Conservation (phyloP, 2,329 filamentous ascomycete genomes). For the Venturia pyrina region DNA sequence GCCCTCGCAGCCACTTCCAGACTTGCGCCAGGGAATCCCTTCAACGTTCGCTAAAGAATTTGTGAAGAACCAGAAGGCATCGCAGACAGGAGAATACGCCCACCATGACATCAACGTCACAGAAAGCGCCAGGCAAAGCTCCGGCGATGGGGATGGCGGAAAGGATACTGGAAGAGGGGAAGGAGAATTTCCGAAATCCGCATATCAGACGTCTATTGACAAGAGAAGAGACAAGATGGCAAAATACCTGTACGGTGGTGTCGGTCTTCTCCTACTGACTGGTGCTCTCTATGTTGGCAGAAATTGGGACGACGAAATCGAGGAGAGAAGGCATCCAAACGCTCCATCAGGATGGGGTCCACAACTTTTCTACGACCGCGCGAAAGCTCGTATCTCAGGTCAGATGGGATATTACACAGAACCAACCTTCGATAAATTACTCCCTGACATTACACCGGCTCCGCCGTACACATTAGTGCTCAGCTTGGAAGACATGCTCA, state of each 20-base stretch:
- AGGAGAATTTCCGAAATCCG: conserved; percentile 61
- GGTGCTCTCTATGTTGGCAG: conserved; percentile 70
- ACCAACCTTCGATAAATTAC: conserved; percentile 84
- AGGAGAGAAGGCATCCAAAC: conserved; percentile 57
- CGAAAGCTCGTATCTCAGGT: conserved; percentile 62
- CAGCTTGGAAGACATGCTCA: conserved; percentile 83
- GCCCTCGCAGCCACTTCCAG: conserved; percentile 53
- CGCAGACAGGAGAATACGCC: conserved; percentile 2
- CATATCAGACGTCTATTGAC: conserved; percentile 86
- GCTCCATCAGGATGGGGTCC: conserved; percentile 72
- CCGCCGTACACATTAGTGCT: conserved; percentile 89
- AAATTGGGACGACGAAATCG: conserved; percentile 71
- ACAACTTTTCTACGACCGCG: conserved; percentile 69
- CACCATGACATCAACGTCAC: conserved; percentile 14
- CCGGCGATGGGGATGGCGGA: conserved; percentile 39
- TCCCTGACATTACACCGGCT: conserved; percentile 59
- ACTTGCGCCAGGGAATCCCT: conserved; percentile 88
- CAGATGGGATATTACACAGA: conserved; percentile 90
- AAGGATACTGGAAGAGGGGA: conserved; percentile 47
- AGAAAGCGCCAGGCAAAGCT: conserved; percentile 15
- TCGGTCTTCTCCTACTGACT: conserved; percentile 46
- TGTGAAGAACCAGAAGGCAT: conserved; percentile 28
- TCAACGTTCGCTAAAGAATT: conserved; percentile 79
- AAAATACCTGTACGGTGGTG: conserved; percentile 59
- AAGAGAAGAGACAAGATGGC: conserved; percentile 66